These are phyloP conservation scores for Rhododendron molle DNA, from an alignment of 148 eudicot species.

Conservation along the genomic window DNA sequence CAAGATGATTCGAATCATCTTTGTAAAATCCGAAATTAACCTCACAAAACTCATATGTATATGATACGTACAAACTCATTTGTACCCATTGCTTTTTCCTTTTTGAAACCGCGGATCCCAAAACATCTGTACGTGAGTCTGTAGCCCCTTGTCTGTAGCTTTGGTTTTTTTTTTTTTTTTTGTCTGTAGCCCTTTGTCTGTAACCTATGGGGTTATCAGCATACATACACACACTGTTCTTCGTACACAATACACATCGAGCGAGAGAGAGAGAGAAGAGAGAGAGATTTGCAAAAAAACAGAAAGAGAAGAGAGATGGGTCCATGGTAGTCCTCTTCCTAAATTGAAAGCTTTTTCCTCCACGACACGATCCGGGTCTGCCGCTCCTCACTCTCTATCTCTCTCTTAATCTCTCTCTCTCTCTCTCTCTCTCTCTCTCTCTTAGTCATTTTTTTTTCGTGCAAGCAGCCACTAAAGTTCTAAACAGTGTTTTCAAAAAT, in stretches of 20 bases:
- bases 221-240: background rate
- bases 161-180: too few relatives aligned
- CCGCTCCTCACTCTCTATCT: constrained; percentile 22
- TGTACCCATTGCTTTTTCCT: too few relatives aligned
- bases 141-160: too few relatives aligned
- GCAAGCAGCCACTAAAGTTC: background rate
- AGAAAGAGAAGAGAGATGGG: constrained; percentile 26
- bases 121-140: too few relatives aligned
- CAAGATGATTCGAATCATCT: too few relatives aligned
- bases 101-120: too few relatives aligned
- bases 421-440: constrained; percentile 11
- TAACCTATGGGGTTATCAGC: background rate
- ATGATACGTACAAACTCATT: too few relatives aligned
- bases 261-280: background rate
- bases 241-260: background rate
- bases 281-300: background rate
- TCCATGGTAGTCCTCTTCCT: constrained; percentile 27
- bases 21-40: too few relatives aligned
- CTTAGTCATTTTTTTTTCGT: background rate
- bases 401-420: background rate
- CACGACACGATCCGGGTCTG: constrained; percentile 51
- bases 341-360: constrained; percentile 32
- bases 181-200: too few relatives aligned
- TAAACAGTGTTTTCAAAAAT: background rate
- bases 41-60: too few relatives aligned